Conservation (phyloP, 129 eudicot genomes). For the Erigeron canadensis region DNA sequence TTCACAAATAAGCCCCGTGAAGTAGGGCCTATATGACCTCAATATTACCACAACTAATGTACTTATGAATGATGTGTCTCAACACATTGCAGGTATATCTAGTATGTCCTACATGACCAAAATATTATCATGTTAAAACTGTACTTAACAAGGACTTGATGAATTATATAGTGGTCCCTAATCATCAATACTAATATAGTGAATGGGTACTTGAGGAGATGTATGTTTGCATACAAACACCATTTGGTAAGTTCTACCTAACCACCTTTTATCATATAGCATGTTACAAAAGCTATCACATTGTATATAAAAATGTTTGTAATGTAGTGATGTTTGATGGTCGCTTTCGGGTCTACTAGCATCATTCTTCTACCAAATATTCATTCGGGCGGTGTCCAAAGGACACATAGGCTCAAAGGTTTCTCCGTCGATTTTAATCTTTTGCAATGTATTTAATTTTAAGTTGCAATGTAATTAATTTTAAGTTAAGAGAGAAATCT, state of each 20-base stretch:
- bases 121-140: constrained; percentile 15
- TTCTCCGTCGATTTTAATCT: too few relatives aligned
- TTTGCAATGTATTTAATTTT: not conserved
- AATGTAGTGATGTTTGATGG: too few relatives aligned
- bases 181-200: too few relatives aligned
- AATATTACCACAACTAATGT: not conserved
- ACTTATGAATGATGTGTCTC: not conserved
- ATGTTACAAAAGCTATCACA: constrained; percentile 3
- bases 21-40: constrained; percentile 13
- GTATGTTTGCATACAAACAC: not conserved
- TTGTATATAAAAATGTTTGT: not conserved
- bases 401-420: too few relatives aligned
- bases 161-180: not conserved
- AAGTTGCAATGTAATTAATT: constrained; percentile 13
- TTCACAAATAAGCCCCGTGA: not conserved
- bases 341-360: too few relatives aligned
- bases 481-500: constrained; percentile 25
- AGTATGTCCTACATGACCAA: constrained; percentile 32
- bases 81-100: constrained; percentile 3
- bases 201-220: not conserved
- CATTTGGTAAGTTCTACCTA: not conserved
- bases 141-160: not conserved
- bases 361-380: too few relatives aligned
- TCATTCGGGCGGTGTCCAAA: too few relatives aligned
- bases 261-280: not conserved